A percentile compares a stretch with the other conserved stretches of the same genome.
These are phyloP conservation scores for Davidsoniella neocaledoniae DNA, from an alignment of 2,329 filamentous ascomycete genomes.

Conservation along the genomic window DNA sequence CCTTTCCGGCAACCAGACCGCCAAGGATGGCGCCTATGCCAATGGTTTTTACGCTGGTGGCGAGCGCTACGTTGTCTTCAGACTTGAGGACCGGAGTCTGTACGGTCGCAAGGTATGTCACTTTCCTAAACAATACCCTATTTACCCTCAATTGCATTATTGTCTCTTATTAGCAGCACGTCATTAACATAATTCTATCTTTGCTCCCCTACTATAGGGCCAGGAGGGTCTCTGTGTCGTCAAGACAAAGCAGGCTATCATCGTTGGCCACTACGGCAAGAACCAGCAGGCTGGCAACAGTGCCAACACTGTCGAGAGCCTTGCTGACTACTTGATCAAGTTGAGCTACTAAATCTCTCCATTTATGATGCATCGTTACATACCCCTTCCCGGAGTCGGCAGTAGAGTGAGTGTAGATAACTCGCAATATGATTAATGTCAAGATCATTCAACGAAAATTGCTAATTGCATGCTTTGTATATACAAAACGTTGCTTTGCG, in stretches of 20 bases:
- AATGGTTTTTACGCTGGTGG: slow-evolving; percentile 62
- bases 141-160: neutral
- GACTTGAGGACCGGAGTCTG: slow-evolving; percentile 59
- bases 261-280: slow-evolving; percentile 77
- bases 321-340: slow-evolving; percentile 75
- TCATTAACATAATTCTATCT: neutral
- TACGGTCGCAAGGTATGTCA: slow-evolving; percentile 70
- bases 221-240: slow-evolving; percentile 66
- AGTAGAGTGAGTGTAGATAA: no score
- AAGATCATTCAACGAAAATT: neutral
- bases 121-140: neutral
- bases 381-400: neutral
- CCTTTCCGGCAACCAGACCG: slow-evolving; percentile 29
- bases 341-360: slow-evolving; percentile 49
- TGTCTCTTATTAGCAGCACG: slow-evolving; percentile 6
- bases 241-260: slow-evolving; percentile 77
- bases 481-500: no score
- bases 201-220: slow-evolving; percentile 29
- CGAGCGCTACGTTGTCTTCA: slow-evolving; percentile 62
- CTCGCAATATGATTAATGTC: neutral
- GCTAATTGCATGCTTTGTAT: no score
- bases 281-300: slow-evolving; percentile 55
- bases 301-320: slow-evolving; percentile 59
- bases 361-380: neutral
- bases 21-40: slow-evolving; percentile 46